Base-by-base conservation (phyloP, 345 rosid species). In the Acer yangbiense region DNA sequence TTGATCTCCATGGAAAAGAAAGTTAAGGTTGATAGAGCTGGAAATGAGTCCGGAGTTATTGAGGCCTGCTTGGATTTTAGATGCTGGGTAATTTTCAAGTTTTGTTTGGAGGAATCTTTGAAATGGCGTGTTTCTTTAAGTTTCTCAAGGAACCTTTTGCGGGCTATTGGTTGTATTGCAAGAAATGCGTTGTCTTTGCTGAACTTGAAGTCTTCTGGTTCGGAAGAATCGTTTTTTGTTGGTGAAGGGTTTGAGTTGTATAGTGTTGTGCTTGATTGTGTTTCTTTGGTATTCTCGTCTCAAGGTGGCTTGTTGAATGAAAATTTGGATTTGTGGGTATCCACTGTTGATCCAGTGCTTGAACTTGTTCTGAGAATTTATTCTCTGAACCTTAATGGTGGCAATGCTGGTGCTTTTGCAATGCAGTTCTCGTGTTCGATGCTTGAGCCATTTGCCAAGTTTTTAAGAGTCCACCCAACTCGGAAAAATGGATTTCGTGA, bases 361-460 rank as follows among this genome's bases (percentile, higher is more conserved):
- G 85, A 86, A 83, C 89, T 94, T 67, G 80, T 86, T 21, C 76
- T 62, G 65, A 84, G 81, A 84, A 79, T 81, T 79, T 83, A 79
- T 80, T 78, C 75, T 14, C 81, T 73, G 80, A 81, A 87, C 65
- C 75, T 86, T 66, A 89, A 84, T 76, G 85, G 74, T 65, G 71
- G 84, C 57, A 62, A 81, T 60, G 82, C 77, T 6, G 88, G 83
- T 80, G 78, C 66, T 62, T 86, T 86, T 81, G 85, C 91, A 43
- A 74, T 92, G 69, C 77, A 46, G 78, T 87, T 92, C 65, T 83
- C 90, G 55, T 87, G 90, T 83, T 85, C 88, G 65, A 84, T 92
- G 77, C 94, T 96, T 54, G 91, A 91, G 71, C 97, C 97, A 27
- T 96, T 94, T 83, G 86, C 90, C 81, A 89, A 81, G 75, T 94